phyloP scores from a whole-genome alignment of 2,329 filamentous ascomycete genomes.

The Exophiala calicioides region DNA sequence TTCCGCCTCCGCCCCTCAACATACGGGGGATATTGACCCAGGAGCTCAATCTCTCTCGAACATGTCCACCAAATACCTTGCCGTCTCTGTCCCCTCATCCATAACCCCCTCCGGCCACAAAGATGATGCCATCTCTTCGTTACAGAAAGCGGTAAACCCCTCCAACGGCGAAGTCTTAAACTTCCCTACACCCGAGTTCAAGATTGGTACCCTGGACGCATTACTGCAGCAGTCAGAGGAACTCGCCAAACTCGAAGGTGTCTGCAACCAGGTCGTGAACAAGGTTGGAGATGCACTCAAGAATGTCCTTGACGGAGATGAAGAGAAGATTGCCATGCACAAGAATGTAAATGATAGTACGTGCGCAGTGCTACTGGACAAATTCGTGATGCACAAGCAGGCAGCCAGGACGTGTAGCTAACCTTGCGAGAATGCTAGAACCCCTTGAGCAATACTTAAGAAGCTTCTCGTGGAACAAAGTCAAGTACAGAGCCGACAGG shows the following conservation, averaged over 20 bases:
- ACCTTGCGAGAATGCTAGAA: constrained; percentile 57
- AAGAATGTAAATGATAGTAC: constrained; percentile 93
- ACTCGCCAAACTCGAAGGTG: constrained; percentile 78
- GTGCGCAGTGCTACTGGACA: too few relatives aligned
- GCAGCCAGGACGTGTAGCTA: too few relatives aligned
- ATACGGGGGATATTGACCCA: neutral
- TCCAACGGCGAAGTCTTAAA: constrained; percentile 75
- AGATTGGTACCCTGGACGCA: constrained; percentile 93
- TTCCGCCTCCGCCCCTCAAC: neutral
- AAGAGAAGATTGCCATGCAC: constrained; percentile 78
- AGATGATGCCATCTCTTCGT: constrained; percentile 76
- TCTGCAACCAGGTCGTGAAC: constrained; percentile 77
- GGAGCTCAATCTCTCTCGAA: too few relatives aligned
- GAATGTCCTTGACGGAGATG: constrained; percentile 79
- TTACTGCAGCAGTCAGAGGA: constrained; percentile 97
- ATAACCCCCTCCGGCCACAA: constrained; percentile 78
- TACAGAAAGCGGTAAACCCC: constrained; percentile 69
- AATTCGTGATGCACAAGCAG: too few relatives aligned
- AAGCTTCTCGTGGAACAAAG: constrained; percentile 93
- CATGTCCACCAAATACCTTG: constrained; percentile 61
- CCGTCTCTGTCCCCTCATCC: constrained; percentile 86
- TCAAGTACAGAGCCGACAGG: constrained; percentile 93
- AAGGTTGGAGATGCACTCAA: constrained; percentile 87
- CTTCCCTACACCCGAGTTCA: constrained; percentile 89
- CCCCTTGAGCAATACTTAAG: constrained; percentile 92